Conservation (phyloP, 2,329 filamentous ascomycete genomes). For the Metarhizium sp. region DNA sequence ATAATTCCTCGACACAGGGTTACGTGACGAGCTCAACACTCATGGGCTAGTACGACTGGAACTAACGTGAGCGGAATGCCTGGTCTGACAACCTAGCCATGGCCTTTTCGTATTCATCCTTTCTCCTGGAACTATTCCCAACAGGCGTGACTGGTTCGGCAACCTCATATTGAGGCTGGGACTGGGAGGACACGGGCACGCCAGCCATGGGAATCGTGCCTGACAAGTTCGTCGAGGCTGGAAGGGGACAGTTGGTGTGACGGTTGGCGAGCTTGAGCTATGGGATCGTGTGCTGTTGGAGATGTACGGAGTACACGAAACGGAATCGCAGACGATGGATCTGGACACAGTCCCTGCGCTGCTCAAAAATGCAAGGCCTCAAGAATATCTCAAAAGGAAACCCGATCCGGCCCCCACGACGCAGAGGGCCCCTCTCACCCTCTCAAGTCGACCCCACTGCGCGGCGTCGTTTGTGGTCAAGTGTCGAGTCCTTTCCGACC, state of each 20-base stretch:
- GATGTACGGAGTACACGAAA: too few relatives aligned
- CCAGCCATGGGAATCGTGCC: conserved; percentile 10
- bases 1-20: neutral
- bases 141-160: conserved; percentile 9
- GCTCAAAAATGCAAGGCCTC: too few relatives aligned
- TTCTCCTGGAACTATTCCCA: conserved; percentile 15
- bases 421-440: neutral
- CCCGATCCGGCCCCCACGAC: neutral
- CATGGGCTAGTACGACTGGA: neutral
- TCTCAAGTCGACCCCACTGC: too few relatives aligned
- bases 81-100: conserved; percentile 32
- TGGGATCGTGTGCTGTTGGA: too few relatives aligned
- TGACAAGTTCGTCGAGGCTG: neutral
- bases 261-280: neutral
- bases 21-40: neutral
- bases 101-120: conserved; percentile 28
- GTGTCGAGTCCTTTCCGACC: too few relatives aligned
- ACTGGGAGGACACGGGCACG: conserved; percentile 10
- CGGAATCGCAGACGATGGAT: too few relatives aligned
- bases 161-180: conserved; percentile 13
- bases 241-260: too few relatives aligned
- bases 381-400: too few relatives aligned
- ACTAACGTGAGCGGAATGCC: conserved; percentile 37
- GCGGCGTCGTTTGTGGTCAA: too few relatives aligned
- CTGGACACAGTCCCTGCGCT: too few relatives aligned